Percentiles rank a stretch among this genome's conserved stretches.
These are phyloP conservation scores for Lophiotrema nucula DNA, from an alignment of 495 filamentous ascomycete genomes.

Conservation along the genomic window DNA sequence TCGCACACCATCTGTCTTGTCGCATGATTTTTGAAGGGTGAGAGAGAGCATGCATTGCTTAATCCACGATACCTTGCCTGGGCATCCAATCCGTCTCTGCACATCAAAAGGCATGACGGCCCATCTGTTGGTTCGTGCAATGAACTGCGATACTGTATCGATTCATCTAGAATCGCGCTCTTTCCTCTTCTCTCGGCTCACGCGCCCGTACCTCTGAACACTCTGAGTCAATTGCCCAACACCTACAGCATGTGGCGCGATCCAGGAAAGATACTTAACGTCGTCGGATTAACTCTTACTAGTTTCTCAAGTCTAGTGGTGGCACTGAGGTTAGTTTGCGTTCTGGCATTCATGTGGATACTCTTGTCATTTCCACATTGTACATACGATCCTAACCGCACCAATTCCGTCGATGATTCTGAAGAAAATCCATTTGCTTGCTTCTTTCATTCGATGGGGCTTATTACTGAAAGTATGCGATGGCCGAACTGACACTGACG, in stretches of 20 bases:
- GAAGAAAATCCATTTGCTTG: neutral
- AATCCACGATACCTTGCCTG: neutral
- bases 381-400: too few relatives aligned
- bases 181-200: neutral
- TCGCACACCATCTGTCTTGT: neutral
- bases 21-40: neutral
- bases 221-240: neutral
- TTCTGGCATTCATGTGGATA: too few relatives aligned
- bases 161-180: neutral
- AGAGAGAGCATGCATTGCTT: neutral
- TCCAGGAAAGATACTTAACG: neutral
- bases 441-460: neutral
- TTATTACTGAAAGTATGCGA: neutral
- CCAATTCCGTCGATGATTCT: too few relatives aligned
- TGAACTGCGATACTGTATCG: too few relatives aligned
- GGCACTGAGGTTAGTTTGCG: neutral
- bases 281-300: constrained; percentile 2
- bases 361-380: too few relatives aligned
- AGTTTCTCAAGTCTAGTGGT: constrained; percentile 2
- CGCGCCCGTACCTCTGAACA: neutral
- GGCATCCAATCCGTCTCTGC: neutral
- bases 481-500: too few relatives aligned
- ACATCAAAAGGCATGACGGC: neutral
- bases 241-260: constrained; percentile 11
- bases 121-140: neutral